A percentile compares a stretch with the other conserved stretches of the same genome.
Conservation (phyloP, 352 stramenopile species). For the Globisporangium spiculum region DNA sequence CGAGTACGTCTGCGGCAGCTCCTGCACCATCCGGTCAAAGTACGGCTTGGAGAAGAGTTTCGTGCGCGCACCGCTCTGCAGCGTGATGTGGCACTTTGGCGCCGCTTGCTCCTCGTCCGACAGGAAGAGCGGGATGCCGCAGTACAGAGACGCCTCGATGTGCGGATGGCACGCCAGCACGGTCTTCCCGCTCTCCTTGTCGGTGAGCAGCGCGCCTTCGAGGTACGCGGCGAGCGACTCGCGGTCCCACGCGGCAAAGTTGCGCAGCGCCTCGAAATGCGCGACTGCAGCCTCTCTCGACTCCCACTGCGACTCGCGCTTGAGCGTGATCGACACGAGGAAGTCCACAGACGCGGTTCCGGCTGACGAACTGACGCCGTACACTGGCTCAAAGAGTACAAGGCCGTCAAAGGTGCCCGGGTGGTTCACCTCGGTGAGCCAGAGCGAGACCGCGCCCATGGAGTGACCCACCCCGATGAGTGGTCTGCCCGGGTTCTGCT, state of each 20-base stretch:
- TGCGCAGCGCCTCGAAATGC: constrained; percentile 32
- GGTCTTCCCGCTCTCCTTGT: constrained; percentile 17
- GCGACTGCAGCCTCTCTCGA: constrained; percentile 23
- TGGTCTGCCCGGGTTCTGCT: constrained; percentile 13
- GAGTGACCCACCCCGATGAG: constrained; percentile 55
- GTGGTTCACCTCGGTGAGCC: constrained; percentile 33
- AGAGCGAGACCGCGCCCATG: constrained; percentile 37
- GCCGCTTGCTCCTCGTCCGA: constrained; percentile 31
- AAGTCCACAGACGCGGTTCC: constrained; percentile 21
- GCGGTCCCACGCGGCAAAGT: constrained; percentile 40
- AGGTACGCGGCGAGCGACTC: constrained; percentile 34
- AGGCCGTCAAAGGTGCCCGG: constrained; percentile 42
- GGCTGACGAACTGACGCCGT: constrained; percentile 12
- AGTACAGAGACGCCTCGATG: constrained; percentile 47
- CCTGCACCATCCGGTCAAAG: constrained; percentile 26
- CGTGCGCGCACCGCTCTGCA: constrained; percentile 43
- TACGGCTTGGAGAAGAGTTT: constrained; percentile 39
- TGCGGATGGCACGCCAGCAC: constrained; percentile 40
- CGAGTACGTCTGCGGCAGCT: constrained; percentile 39
- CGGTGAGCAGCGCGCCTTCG: constrained; percentile 25
- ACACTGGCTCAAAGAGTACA: constrained; percentile 49
- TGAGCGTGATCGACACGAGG: constrained; percentile 38
- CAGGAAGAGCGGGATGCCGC: constrained; percentile 30
- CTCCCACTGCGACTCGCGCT: constrained; percentile 23
- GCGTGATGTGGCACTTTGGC: constrained; percentile 36